Base-by-base conservation (phyloP, 768 basidiomycete genomes). In the Boletus sp. region DNA sequence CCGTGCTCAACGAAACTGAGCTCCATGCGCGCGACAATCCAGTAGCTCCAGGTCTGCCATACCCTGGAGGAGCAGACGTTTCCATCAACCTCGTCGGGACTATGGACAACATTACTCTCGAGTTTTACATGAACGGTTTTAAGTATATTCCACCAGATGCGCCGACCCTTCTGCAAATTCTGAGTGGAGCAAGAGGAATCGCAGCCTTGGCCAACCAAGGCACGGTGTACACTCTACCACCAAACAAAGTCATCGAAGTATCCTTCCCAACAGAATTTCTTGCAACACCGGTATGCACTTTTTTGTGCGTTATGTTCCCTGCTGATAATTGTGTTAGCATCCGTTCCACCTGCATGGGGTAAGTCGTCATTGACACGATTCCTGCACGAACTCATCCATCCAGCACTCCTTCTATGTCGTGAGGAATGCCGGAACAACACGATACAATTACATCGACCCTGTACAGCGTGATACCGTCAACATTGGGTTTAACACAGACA, bases 381-480 rank as follows among this genome's bases (percentile, higher is more conserved):
- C 40, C 54, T 24, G 47, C 7, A 6, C 39, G 28, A 18, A 47
- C 30, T 33, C 24, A 42, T 9, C 32, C 12, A 39, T 42, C 24
- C 29, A 80, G 77, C 78, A 80, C 50, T 45, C 67, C 0, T 79
- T 80, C 60, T 65, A 63, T 33, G 78, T 80, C 17, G 67, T 81
- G 35, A 68, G 75, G 18, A 77, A 72, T 56, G 77, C 77, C 3
- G 73, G 70, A 4, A 75, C 65, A 50, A 56, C 59, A 0, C 52
- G 48, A 0, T 75, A 76, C 62, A 82, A 82, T 61, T 80, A 70
- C 49, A 50, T 59, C 14, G 81, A 86, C 64, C 85, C 85, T 0
- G 78, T 80, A 56, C 73, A 71, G 45, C 73, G 83, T 42, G 84
- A 86, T 66, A 82, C 81, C 1, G 77, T 83, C 56, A 64, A 56